phyloP scores from a whole-genome alignment of 148 eudicot species.

The Vaccinium vitisidaea region DNA sequence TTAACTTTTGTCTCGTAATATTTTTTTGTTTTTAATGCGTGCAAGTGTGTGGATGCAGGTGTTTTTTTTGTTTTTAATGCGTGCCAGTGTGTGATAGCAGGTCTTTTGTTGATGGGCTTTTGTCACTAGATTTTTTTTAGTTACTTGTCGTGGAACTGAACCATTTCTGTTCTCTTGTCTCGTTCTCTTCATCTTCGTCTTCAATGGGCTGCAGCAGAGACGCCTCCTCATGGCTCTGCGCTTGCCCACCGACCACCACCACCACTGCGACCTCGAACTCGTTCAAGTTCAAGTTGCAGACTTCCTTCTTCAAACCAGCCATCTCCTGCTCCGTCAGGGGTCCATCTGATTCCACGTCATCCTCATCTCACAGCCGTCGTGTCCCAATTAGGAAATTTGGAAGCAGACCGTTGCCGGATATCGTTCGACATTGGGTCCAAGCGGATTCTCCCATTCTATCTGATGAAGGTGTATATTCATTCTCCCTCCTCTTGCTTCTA shows the following conservation, averaged over 20 bases:
- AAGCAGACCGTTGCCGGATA: background rate
- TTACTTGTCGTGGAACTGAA: background rate
- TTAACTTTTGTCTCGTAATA: too few species aligned
- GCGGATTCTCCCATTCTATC: background rate
- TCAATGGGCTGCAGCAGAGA: constrained; percentile 20
- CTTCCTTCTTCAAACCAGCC: constrained; percentile 8
- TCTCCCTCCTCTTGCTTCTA: background rate
- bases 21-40: too few species aligned
- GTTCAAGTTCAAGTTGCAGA: constrained; percentile 8
- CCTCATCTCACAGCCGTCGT: constrained; percentile 9
- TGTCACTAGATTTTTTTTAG: too few species aligned
- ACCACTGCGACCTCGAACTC: background rate
- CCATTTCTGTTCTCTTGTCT: background rate
- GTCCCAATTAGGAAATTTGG: background rate
- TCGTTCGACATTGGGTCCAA: constrained; percentile 24
- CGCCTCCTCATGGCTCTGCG: constrained; percentile 20
- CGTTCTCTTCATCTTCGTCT: background rate
- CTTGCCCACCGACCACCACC: background rate
- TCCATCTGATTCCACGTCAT: constrained; percentile 17
- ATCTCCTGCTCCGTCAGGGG: constrained; percentile 22
- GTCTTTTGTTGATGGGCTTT: too few species aligned
- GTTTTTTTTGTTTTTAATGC: too few species aligned
- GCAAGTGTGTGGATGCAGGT: too few species aligned
- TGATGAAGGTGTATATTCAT: background rate
- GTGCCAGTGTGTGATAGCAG: too few species aligned